These are phyloP conservation scores for Platanthera guangdongensis DNA, from an alignment of 106 monocot species.

Conservation along the genomic window DNA sequence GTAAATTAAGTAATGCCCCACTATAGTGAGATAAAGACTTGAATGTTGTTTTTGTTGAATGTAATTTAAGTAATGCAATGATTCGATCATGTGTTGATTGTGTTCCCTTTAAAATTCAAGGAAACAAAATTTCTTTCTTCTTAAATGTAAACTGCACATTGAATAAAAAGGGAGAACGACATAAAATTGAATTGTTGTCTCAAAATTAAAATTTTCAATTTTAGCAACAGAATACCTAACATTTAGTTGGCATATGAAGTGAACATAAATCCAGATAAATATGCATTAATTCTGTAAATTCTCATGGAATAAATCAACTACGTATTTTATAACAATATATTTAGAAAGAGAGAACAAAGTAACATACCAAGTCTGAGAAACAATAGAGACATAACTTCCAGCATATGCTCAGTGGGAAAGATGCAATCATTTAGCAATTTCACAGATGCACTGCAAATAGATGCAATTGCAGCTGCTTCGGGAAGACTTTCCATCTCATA, in stretches of 20 bases:
- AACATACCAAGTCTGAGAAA: constrained; percentile 81
- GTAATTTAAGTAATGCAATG: neutral
- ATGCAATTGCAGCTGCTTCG: constrained; percentile 31
- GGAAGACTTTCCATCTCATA: constrained; percentile 11
- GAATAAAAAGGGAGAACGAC: neutral
- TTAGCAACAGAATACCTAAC: neutral
- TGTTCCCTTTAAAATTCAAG: constrained; percentile 1
- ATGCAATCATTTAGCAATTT: constrained; percentile 32
- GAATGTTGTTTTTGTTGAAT: no score
- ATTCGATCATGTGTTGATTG: neutral
- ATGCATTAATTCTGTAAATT: neutral
- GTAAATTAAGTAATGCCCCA: no score
- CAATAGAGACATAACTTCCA: constrained; percentile 53
- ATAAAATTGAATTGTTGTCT: neutral
- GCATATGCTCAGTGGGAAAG: constrained; percentile 44
- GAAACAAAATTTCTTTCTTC: neutral
- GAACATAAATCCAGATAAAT: neutral
- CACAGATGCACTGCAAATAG: constrained; percentile 46
- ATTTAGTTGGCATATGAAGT: neutral
- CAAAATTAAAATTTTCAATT: neutral
- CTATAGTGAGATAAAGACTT: no score
- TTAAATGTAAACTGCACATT: neutral
- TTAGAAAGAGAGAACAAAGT: neutral
- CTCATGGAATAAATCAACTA: neutral
- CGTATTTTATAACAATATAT: neutral